A percentile compares a stretch with the other conserved stretches of the same genome.
phyloP scores from a whole-genome alignment of 495 filamentous ascomycete genomes.

The Schizothecium vesticola region DNA sequence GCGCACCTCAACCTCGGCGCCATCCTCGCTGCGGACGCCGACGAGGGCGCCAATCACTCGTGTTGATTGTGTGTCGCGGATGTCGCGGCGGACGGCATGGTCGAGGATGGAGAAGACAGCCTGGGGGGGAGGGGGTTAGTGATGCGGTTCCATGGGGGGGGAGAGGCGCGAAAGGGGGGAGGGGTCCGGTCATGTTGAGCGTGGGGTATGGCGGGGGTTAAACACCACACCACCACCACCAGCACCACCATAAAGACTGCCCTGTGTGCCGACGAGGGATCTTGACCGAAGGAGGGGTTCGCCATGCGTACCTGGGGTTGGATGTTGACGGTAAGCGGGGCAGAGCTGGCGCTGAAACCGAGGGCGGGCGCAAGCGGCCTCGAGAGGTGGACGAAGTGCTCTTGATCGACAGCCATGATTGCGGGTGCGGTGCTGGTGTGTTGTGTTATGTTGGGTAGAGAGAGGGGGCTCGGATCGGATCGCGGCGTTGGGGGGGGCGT shows the following conservation, averaged over 20 bases:
- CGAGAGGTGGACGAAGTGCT: conserved; percentile 89
- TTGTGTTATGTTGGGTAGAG: conserved; percentile 17
- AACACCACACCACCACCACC: neutral
- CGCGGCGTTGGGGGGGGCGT: neutral
- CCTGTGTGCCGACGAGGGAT: neutral
- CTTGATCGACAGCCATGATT: conserved; percentile 72
- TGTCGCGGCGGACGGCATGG: conserved; percentile 87
- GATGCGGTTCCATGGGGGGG: neutral
- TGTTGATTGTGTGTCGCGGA: conserved; percentile 80
- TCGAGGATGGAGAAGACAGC: conserved; percentile 96
- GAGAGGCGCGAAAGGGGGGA: conserved; percentile 3
- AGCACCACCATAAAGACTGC: neutral
- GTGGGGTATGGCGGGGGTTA: neutral
- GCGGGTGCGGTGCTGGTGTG: conserved; percentile 7
- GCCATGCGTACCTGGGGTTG: conserved; percentile 76
- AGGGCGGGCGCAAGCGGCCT: conserved; percentile 81
- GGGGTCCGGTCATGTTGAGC: conserved; percentile 5
- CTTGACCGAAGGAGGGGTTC: conserved; percentile 5
- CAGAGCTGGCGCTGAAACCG: conserved; percentile 73
- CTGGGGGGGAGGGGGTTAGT: conserved; percentile 42
- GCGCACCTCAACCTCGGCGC: conserved; percentile 88
- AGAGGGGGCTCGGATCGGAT: conserved; percentile 7
- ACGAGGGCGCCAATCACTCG: conserved; percentile 95
- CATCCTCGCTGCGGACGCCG: conserved; percentile 88
- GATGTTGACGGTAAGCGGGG: conserved; percentile 86